Conservation (phyloP, 2,329 filamentous ascomycete genomes). For the Cordyceps javanica region DNA sequence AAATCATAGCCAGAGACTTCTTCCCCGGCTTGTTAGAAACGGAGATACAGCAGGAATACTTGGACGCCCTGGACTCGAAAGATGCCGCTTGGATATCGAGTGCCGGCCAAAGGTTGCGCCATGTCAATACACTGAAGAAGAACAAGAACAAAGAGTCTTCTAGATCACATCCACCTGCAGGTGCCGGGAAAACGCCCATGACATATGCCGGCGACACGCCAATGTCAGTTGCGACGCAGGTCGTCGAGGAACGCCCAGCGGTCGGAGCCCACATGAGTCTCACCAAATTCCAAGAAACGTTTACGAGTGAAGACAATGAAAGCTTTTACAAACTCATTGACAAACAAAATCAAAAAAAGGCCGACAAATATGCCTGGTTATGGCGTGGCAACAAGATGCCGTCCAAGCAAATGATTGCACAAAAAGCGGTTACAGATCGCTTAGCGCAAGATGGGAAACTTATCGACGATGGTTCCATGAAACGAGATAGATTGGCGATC, state of each 20-base stretch:
- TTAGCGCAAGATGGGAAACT: conserved; percentile 41
- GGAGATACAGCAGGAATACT: conserved; percentile 83
- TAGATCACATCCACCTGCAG: conserved; percentile 19
- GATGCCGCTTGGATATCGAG: conserved; percentile 81
- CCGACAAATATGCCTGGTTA: conserved; percentile 83
- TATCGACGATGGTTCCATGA: conserved; percentile 47
- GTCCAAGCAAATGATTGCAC: conserved; percentile 69
- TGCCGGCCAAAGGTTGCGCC: conserved; percentile 63
- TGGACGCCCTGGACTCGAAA: conserved; percentile 83
- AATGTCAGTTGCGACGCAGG: conserved; percentile 42
- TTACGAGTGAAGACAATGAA: conserved; percentile 97
- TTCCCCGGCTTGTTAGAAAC: conserved; percentile 86
- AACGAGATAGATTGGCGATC: conserved; percentile 55
- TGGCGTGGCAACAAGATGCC: conserved; percentile 83
- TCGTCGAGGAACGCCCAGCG: conserved; percentile 35
- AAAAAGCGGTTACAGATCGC: conserved; percentile 54
- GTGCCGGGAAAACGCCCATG: conserved; percentile 52
- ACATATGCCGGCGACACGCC: conserved; percentile 71
- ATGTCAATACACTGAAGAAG: conserved; percentile 76
- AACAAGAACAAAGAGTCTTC: conserved; percentile 21
- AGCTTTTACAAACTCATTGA: conserved; percentile 91
- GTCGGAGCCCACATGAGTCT: conserved; percentile 76
- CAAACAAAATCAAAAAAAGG: conserved; percentile 77
- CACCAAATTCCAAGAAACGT: conserved; percentile 80
- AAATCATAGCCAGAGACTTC: conserved; percentile 95